Evolutionary conservation across 208 protist species (phyloP).

Genomic region (Acanthamoeba divionensis): DNA sequence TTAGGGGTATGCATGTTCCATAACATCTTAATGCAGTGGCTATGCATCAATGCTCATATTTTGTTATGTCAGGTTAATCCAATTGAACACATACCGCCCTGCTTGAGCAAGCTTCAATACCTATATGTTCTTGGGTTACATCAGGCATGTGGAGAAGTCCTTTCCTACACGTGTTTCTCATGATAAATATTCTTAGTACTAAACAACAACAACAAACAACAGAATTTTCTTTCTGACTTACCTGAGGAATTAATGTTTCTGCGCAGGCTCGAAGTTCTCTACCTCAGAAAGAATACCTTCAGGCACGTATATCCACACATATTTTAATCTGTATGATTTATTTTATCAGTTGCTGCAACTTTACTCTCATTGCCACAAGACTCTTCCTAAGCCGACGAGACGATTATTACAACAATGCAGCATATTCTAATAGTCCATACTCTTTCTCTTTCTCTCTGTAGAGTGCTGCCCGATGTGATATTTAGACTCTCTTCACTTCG

Average conservation of each 20-base stretch:
- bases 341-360: no score
- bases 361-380: no score
- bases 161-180: no score
- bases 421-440: no score
- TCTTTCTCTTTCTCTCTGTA: no score
- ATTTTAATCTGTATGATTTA: no score
- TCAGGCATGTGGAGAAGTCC: not conserved
- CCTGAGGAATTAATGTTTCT: not conserved
- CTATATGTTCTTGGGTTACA: conserved; percentile 30
- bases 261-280: conserved; percentile 2
- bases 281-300: conserved; percentile 19
- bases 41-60: not conserved
- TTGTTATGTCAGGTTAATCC: not conserved
- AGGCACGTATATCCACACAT: not conserved
- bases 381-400: no score
- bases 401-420: no score
- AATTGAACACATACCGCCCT: not conserved
- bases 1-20: not conserved
- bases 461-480: conserved; percentile 13
- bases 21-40: not conserved
- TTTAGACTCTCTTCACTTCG: conserved; percentile 6
- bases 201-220: no score
- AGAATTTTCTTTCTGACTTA: not conserved
- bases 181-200: no score
- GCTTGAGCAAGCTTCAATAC: not conserved